phyloP scores from a whole-genome alignment of 2,329 filamentous ascomycete species.

The Diplodia seriata region DNA sequence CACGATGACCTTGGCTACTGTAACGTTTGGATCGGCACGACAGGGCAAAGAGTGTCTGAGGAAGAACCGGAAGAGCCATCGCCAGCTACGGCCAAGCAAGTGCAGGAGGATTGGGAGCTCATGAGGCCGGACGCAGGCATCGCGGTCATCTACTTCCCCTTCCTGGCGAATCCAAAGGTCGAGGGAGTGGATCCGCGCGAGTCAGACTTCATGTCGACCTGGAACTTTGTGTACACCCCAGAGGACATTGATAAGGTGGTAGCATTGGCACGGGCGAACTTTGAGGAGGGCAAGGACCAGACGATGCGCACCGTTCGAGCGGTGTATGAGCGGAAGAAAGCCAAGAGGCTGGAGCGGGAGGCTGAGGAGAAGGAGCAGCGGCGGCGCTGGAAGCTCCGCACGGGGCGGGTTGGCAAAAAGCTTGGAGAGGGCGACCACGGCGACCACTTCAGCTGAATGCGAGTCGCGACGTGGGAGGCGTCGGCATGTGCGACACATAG shows the following conservation, averaged over 20 bases:
- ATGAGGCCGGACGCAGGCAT: conserved; percentile 83
- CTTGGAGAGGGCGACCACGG: conserved; percentile 60
- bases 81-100: conserved; percentile 56
- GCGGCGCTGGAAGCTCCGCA: conserved; percentile 51
- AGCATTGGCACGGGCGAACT: conserved; percentile 83
- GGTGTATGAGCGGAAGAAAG: conserved; percentile 92
- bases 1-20: conserved; percentile 78
- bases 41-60: conserved; percentile 69
- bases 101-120: conserved; percentile 70
- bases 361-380: conserved; percentile 48
- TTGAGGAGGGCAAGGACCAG: conserved; percentile 78
- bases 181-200: conserved; percentile 81
- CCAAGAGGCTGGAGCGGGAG: conserved; percentile 63
- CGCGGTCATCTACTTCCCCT: conserved; percentile 87
- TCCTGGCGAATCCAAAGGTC: conserved; percentile 81
- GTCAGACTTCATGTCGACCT: conserved; percentile 89
- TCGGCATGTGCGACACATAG: conserved; percentile 20
- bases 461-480: conserved; percentile 14
- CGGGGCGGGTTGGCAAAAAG: conserved; percentile 61
- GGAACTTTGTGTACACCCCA: conserved; percentile 97
- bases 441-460: conserved; percentile 69
- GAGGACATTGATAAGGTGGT: conserved; percentile 89
- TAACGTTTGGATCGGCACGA: conserved; percentile 93
- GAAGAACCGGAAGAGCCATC: conserved; percentile 62
- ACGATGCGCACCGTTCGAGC: conserved; percentile 80